phyloP scores from a whole-genome alignment of 345 rosid species.

The Acer saccharum region DNA sequence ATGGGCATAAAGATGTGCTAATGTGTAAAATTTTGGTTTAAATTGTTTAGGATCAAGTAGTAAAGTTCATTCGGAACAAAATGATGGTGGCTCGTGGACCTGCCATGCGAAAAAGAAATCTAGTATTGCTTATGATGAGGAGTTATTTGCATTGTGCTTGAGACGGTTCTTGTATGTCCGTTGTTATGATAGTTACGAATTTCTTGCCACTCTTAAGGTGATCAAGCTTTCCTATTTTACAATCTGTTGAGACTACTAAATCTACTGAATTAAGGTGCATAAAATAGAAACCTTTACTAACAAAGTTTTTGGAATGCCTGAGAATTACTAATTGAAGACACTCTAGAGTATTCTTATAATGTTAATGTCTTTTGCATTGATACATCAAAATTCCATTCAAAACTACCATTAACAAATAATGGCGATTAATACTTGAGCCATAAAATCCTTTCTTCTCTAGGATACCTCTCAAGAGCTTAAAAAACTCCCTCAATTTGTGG shows the following conservation, averaged over 20 bases:
- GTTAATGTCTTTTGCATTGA: too few species aligned
- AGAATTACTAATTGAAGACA: too few species aligned
- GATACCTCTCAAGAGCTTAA: too few species aligned
- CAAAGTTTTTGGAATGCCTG: too few species aligned
- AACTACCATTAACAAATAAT: too few species aligned
- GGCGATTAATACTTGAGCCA: not conserved
- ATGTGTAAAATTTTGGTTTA: too few species aligned
- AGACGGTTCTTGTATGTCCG: conserved; percentile 59
- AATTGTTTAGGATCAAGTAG: conserved; percentile 29
- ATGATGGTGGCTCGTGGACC: conserved; percentile 18
- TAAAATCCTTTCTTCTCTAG: not conserved
- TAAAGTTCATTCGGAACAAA: conserved; percentile 28
- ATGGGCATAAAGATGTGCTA: too few species aligned
- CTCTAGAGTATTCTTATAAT: too few species aligned
- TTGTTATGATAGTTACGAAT: conserved; percentile 66
- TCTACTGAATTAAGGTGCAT: too few species aligned
- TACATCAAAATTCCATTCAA: too few species aligned
- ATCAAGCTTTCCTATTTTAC: conserved; percentile 3
- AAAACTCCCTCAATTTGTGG: too few species aligned
- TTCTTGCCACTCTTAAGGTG: conserved; percentile 80
- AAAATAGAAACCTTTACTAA: too few species aligned
- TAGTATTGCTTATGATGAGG: conserved; percentile 36
- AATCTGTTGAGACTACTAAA: not conserved
- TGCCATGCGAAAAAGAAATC: conserved; percentile 14
- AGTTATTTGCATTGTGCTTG: conserved; percentile 59